Evolutionary conservation across 495 filamentous ascomycete species (phyloP), one percentile per base, ranked within the genome.

Genomic region (Parathielavia hyrcaniae): DNA sequence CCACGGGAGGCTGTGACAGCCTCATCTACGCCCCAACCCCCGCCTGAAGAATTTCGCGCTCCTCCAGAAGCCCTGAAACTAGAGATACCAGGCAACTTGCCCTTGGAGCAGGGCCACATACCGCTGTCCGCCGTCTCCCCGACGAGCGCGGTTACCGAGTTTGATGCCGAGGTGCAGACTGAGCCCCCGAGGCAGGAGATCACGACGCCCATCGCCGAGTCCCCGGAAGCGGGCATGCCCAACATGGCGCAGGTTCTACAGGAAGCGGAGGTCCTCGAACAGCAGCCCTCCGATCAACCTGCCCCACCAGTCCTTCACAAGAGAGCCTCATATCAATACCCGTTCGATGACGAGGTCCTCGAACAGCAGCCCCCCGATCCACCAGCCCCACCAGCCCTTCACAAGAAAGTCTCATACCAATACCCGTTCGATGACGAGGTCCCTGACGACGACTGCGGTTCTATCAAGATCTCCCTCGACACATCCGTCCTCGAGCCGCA

Each of bases 91-190:
- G 80, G 79, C 36, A 77, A 76, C 44, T 83, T 83, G 53, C 72
- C 78, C 20, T 57, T 67, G 34, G 64, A 73, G 45, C 71, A 75
- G 50, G 71, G 77, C 38, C 74, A 79, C 50, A 63, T 69, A 1
- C 80, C 81, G 13, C 69, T 69, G 41, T 81, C 78, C 14, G 75
- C 79, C 8, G 61, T 79, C 17, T 80, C 87, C 11, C 73, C 67
- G n/a, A 80, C 77, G 9, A 79, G 81, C 19, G 81, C 79, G 48
- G 78, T 78, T n/a, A 88, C 83, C 8, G 78, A 82, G 58, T 86
- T 89, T 62, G 87, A 90, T 55, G 78, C 76, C 34, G 87, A 90
- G 50, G 81, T 83, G 41, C 86, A 89, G 64, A 79, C 76, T 4
- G 82, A 85, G n/a, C 70, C 81, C 2, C 49, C 53, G 20, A 64